Evolutionary conservation across 2,329 filamentous ascomycete genomes (phyloP).

Genomic region (Phoma herbarum): DNA sequence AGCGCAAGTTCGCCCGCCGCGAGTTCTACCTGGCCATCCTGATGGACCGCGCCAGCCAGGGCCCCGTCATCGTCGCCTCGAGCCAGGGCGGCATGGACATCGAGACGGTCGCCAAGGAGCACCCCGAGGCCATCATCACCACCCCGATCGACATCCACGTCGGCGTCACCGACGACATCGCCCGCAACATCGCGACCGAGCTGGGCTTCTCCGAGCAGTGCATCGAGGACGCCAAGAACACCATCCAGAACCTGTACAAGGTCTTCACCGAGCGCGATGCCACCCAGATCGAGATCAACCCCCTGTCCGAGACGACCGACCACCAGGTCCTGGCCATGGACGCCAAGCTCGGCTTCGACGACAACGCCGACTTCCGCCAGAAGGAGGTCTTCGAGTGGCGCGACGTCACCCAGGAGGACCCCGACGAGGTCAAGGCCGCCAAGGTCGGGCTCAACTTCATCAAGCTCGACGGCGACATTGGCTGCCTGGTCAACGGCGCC

Average conservation of each 20-base stretch:
- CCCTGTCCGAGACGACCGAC: conserved; percentile 95
- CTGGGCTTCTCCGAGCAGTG: conserved; percentile 98
- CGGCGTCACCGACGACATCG: conserved; percentile 95
- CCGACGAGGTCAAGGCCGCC: conserved; percentile 96
- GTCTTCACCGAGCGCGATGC: conserved; percentile 98
- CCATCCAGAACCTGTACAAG: conserved; percentile 98
- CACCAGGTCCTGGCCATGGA: conserved; percentile 99
- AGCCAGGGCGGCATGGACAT: conserved; percentile 99
- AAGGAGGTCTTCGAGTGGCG: conserved; percentile 95
- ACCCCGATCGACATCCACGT: conserved; percentile 92
- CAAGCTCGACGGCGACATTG: conserved; percentile 99
- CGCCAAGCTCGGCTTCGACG: conserved; percentile 97
- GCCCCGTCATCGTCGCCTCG: conserved; percentile 94
- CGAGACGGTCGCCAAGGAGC: conserved; percentile 97
- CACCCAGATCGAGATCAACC: conserved; percentile 99
- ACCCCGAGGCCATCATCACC: conserved; percentile 92
- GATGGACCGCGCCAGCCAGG: conserved; percentile 93
- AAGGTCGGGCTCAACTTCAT: conserved; percentile 98
- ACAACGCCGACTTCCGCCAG: conserved; percentile 98
- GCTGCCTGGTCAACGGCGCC: conserved; percentile 98
- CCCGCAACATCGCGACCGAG: conserved; percentile 85
- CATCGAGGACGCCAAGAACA: conserved; percentile 92
- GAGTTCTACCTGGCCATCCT: conserved; percentile 99
- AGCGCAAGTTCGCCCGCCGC: conserved; percentile 98
- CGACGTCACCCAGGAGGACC: conserved; percentile 93